Base-by-base conservation (phyloP, 176 grass and related monocot species). In the Oryza nivara region DNA sequence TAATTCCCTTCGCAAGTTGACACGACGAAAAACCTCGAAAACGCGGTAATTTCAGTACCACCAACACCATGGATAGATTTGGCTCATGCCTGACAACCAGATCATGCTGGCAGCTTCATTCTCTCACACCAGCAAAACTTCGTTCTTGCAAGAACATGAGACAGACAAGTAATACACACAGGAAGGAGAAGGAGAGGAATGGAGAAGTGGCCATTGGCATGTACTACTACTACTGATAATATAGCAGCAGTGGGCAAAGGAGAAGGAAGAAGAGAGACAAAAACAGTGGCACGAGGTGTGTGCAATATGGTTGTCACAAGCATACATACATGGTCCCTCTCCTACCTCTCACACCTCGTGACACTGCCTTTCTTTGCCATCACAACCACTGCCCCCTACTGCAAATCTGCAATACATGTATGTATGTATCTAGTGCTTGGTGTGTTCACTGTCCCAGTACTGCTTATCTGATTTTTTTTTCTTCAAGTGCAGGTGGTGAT, bases 81-180 rank as follows among this genome's bases (percentile, higher is more conserved):
- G 26, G 49, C 36, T 7, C 65, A 22, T 56, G 47, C 40, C 32
- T 0, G 43, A 77, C 15, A 19, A 83, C 71, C 86, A 91, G 91
- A 94, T 91, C 92, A 94, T 91, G 92, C 92, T 94, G 86, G 89
- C 92, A 94, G 92, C 92, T 94, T 94, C 92, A 94, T 80, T 30
- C 89, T 86, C 92, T 94, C 88, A 78, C 88, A 90, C 79, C 78
- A 73, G 20, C 88, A 90, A 90, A 81, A 38, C 45, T 22, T 73
- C 68, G 32, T n/a, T 66, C 68, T 82, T 30, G 67, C 47, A 68
- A 12, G 78, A 69, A 79, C 19, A 15, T 23, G 32, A 44, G n/a
- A 30, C 9, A 10, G 38, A 20, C 6, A 54, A 54, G 20, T 22
- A 66, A 14, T 22, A 38, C 36, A 22, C 58, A 61, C 16, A 48